Conservation (phyloP, 2,329 filamentous ascomycete genomes). For the Tetracladium maxilliforme region DNA sequence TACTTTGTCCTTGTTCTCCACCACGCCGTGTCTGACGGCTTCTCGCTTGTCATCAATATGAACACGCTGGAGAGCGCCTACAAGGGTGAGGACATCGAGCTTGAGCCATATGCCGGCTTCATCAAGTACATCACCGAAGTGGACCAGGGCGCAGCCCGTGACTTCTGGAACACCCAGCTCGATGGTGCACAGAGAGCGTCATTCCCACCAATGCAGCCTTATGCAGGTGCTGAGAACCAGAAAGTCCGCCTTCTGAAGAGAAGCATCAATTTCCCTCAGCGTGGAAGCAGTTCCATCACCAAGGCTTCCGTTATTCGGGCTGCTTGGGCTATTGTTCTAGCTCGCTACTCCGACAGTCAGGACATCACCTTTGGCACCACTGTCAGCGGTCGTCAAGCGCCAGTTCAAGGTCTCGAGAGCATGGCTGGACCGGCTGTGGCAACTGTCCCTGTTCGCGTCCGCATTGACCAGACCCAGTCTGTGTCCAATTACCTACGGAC, state of each 20-base stretch:
- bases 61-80: no score
- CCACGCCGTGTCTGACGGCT: constrained; percentile 1
- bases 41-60: background rate
- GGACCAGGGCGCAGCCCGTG: background rate
- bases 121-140: background rate
- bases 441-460: constrained; percentile 21
- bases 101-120: background rate
- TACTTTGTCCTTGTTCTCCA: constrained; percentile 1
- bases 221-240: no score
- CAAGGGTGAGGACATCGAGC: no score
- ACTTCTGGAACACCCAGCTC: constrained; percentile 1
- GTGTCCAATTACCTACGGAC: background rate
- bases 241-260: no score
- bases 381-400: constrained; percentile 20
- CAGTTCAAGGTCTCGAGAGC: constrained; percentile 19
- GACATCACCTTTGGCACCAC: constrained; percentile 24
- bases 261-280: no score
- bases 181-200: no score
- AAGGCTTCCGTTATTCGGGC: constrained; percentile 19
- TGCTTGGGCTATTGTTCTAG: constrained; percentile 21
- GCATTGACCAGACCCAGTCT: no score
- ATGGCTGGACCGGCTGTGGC: constrained; percentile 26
- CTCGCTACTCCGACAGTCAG: constrained; percentile 16
- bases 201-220: no score
- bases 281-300: no score